Evolutionary conservation across 305 asterid genomes (phyloP).

Genomic region (Fraxinus nigra): DNA sequence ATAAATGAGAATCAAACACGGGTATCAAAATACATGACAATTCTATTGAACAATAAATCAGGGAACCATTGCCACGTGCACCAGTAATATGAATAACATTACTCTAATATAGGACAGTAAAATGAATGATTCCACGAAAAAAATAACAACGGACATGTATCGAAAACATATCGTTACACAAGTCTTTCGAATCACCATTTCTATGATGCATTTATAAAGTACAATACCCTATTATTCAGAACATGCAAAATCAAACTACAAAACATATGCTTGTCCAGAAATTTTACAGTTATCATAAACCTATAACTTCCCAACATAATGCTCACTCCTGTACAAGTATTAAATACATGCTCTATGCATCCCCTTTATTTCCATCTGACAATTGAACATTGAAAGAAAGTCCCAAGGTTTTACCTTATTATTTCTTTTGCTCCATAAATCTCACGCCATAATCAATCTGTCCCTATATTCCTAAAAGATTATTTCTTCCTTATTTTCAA

Average conservation of each 20-base stretch:
- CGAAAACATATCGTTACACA: not conserved
- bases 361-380: not conserved
- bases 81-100: not conserved
- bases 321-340: not conserved
- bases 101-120: not conserved
- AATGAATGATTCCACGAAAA: not conserved
- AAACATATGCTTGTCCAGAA: not conserved
- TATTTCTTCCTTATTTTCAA: not conserved
- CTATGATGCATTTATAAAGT: not conserved
- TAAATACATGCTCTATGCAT: not conserved
- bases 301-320: not conserved
- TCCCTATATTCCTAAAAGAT: not conserved
- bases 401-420: not conserved
- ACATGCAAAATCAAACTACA: not conserved
- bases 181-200: not conserved
- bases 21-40: not conserved
- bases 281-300: not conserved
- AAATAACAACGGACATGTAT: not conserved
- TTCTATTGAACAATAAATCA: not conserved
- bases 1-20: not conserved
- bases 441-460: not conserved
- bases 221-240: not conserved
- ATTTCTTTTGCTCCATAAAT: not conserved
- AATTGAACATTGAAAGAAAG: not conserved
- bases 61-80: not conserved